A percentile compares a stretch with the other conserved stretches of the same genome.
These are phyloP conservation scores for Capronia coronata DNA, from an alignment of 2,329 filamentous ascomycete species.

Conservation along the genomic window DNA sequence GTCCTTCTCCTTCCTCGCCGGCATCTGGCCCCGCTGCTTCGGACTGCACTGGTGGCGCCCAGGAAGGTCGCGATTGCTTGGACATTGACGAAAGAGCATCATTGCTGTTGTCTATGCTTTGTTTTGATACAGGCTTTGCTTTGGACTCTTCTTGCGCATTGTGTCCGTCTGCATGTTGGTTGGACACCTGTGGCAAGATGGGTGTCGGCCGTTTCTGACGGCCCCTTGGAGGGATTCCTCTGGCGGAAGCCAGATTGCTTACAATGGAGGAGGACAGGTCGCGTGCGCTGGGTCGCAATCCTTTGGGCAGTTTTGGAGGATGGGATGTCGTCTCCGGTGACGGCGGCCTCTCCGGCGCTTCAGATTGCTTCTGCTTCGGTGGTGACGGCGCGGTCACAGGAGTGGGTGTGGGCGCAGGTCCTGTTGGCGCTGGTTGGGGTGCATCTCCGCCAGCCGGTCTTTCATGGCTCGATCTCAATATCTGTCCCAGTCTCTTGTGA, in stretches of 20 bases:
- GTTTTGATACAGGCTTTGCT: slow-evolving; percentile 7
- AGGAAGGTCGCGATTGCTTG: slow-evolving; percentile 28
- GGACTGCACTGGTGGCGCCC: slow-evolving; percentile 14
- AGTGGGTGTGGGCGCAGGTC: not conserved
- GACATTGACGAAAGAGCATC: slow-evolving; percentile 5
- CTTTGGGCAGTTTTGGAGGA: slow-evolving; percentile 36
- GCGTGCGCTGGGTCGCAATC: slow-evolving; percentile 50
- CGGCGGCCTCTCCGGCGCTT: slow-evolving; percentile 27
- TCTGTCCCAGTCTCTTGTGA: slow-evolving; percentile 73
- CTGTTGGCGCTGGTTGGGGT: not conserved
- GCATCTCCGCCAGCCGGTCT: slow-evolving; percentile 35
- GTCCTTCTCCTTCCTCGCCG: slow-evolving; percentile 28
- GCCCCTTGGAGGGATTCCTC: slow-evolving; percentile 59
- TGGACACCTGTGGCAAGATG: slow-evolving; percentile 65
- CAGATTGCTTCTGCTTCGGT: too few relatives aligned
- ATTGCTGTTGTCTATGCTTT: slow-evolving; percentile 7
- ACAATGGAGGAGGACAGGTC: slow-evolving; percentile 77
- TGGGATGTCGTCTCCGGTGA: slow-evolving; percentile 34
- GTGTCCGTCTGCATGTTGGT: slow-evolving; percentile 65
- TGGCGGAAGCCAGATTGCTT: slow-evolving; percentile 76
- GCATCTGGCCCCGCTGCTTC: slow-evolving; percentile 23
- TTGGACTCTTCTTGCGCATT: slow-evolving; percentile 45
- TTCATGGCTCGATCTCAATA: slow-evolving; percentile 65
- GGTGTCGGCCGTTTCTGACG: slow-evolving; percentile 55
- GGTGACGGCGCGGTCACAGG: not conserved